Percentiles rank a stretch among this genome's conserved stretches.
These are phyloP conservation scores for Neopestalotiopsis rosae DNA, from an alignment of 2,329 filamentous ascomycete species.

Conservation along the genomic window DNA sequence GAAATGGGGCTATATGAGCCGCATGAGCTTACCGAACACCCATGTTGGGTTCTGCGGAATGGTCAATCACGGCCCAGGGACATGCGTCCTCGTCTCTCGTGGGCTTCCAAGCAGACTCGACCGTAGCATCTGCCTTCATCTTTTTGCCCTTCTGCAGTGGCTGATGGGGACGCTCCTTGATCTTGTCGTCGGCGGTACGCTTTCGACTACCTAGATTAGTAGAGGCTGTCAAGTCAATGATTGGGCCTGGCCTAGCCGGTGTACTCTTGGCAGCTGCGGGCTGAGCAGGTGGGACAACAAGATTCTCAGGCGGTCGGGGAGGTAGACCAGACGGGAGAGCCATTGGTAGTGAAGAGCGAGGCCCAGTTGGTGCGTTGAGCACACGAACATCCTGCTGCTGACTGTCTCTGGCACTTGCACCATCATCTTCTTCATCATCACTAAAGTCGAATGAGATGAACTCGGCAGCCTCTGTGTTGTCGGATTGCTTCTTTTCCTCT, in stretches of 20 bases:
- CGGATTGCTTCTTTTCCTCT: slow-evolving; percentile 50
- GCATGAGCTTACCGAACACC: slow-evolving; percentile 58
- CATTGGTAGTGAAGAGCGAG: slow-evolving; percentile 27
- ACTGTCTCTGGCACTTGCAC: slow-evolving; percentile 25
- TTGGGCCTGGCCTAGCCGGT: slow-evolving; percentile 22
- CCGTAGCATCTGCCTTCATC: slow-evolving; percentile 53
- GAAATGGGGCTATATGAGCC: background rate
- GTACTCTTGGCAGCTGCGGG: slow-evolving; percentile 11
- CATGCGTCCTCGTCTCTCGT: slow-evolving; percentile 47
- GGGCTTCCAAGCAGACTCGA: slow-evolving; percentile 59
- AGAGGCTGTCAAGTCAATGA: slow-evolving; percentile 42
- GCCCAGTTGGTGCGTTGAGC: slow-evolving; percentile 41
- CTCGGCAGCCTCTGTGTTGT: slow-evolving; percentile 70
- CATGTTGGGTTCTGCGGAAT: slow-evolving; percentile 57
- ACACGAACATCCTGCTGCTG: slow-evolving; percentile 29
- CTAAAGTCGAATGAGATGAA: slow-evolving; percentile 87
- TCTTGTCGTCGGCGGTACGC: slow-evolving; percentile 73
- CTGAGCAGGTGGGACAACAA: slow-evolving; percentile 1
- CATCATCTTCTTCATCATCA: slow-evolving; percentile 52
- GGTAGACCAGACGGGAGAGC: slow-evolving; percentile 23
- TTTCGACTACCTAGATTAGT: slow-evolving; percentile 70
- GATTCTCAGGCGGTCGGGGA: slow-evolving; percentile 9
- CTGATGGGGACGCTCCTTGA: slow-evolving; percentile 61
- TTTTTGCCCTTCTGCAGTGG: slow-evolving; percentile 56
- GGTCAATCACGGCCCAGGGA: slow-evolving; percentile 69